Evolutionary conservation across 805 yeast species (phyloP).

Genomic region (Ogataea salicorniae): DNA sequence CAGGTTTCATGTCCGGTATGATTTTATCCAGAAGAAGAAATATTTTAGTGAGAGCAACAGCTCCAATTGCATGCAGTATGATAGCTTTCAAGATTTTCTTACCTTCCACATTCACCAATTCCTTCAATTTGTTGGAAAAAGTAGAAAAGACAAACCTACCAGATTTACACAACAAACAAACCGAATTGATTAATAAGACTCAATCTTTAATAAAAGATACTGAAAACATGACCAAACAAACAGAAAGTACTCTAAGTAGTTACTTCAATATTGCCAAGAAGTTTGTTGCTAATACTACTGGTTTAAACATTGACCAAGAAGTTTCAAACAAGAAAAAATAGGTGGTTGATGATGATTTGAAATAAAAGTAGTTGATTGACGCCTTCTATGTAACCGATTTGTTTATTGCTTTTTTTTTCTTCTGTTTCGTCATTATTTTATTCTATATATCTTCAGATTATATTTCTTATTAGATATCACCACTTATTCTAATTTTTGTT

Average conservation of each 20-base stretch:
- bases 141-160: constrained; percentile 61
- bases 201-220: constrained; percentile 39
- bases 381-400: too few relatives aligned
- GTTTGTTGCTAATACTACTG: constrained; percentile 52
- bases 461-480: too few relatives aligned
- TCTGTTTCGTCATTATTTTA: too few relatives aligned
- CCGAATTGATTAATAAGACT: constrained; percentile 41
- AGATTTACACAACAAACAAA: constrained; percentile 57
- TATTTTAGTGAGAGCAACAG: constrained; percentile 44
- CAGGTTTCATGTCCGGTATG: constrained; percentile 69
- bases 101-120: constrained; percentile 67
- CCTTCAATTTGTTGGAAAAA: constrained; percentile 51
- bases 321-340: constrained; percentile 44
- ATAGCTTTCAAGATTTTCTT: constrained; percentile 63
- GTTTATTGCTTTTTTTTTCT: too few relatives aligned
- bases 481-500: too few relatives aligned
- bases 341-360: neutral
- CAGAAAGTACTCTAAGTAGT: constrained; percentile 34
- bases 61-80: constrained; percentile 58
- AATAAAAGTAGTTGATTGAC: too few relatives aligned
- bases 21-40: constrained; percentile 67
- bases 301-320: constrained; percentile 60
- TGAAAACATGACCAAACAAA: constrained; percentile 36
- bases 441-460: too few relatives aligned
- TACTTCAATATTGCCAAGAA: constrained; percentile 32